Evolutionary conservation across 2,329 filamentous ascomycete species (phyloP).

Genomic region (Diaporthe vexans): DNA sequence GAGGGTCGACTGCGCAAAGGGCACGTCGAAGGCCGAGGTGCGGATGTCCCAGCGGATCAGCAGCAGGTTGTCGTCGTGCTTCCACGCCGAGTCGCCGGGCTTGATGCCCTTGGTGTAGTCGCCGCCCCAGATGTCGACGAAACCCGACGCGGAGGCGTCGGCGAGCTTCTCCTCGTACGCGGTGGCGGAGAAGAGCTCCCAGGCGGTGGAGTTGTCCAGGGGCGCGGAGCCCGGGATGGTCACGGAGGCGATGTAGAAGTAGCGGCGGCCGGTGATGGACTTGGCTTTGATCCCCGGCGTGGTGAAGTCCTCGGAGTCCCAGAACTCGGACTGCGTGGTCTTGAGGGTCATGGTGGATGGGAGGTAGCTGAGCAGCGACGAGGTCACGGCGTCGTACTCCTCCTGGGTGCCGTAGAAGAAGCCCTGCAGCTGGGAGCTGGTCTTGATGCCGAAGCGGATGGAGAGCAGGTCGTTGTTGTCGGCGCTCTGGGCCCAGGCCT

Average conservation of each 20-base stretch:
- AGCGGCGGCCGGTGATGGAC: slow-evolving; percentile 27
- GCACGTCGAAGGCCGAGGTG: slow-evolving; percentile 3
- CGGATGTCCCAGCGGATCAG: slow-evolving; percentile 35
- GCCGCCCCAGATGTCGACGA: slow-evolving; percentile 36
- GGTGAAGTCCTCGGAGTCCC: slow-evolving; percentile 30
- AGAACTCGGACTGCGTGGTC: slow-evolving; percentile 22
- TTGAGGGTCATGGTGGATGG: slow-evolving; percentile 12
- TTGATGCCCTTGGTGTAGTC: slow-evolving; percentile 20
- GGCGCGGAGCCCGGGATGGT: slow-evolving; percentile 26
- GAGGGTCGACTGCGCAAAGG: slow-evolving; percentile 25
- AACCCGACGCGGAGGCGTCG: slow-evolving; percentile 14
- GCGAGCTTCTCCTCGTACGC: slow-evolving; percentile 27
- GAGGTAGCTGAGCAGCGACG: slow-evolving; percentile 6
- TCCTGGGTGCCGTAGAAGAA: slow-evolving; percentile 34
- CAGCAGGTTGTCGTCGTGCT: slow-evolving; percentile 38
- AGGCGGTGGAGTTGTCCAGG: slow-evolving; percentile 32
- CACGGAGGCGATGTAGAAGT: slow-evolving; percentile 36
- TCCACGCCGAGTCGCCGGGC: slow-evolving; percentile 29
- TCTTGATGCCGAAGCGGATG: slow-evolving; percentile 26
- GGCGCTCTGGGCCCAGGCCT: slow-evolving; percentile 27
- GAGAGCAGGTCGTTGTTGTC: slow-evolving; percentile 37
- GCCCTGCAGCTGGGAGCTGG: slow-evolving; percentile 12
- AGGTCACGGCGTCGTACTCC: slow-evolving; percentile 3
- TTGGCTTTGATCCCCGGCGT: background rate
- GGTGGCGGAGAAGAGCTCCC: slow-evolving; percentile 33